phyloP scores from a whole-genome alignment of 768 basidiomycete genomes.

The Russula compacta region DNA sequence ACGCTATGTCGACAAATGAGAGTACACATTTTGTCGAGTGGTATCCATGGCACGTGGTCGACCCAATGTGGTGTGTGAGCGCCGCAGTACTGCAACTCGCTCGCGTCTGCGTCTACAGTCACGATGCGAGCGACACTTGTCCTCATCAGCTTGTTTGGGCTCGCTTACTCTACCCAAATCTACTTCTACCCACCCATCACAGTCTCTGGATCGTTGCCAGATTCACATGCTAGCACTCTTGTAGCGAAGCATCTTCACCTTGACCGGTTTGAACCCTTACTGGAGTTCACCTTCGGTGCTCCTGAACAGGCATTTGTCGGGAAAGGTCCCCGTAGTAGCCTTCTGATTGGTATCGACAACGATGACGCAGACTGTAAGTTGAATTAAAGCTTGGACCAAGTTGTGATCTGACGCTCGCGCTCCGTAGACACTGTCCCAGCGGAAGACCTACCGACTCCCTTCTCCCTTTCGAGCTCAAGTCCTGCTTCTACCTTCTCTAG shows the following conservation, averaged over 20 bases:
- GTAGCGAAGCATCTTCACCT: conserved; percentile 66
- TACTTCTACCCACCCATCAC: conserved; percentile 9
- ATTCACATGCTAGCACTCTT: conserved; percentile 39
- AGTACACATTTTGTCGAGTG: no score
- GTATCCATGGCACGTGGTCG: background rate
- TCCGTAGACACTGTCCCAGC: conserved; percentile 46
- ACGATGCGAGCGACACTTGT: conserved; percentile 13
- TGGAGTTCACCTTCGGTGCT: conserved; percentile 24
- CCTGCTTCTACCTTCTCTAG: conserved; percentile 37
- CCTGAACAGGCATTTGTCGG: conserved; percentile 43
- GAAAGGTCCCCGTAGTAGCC: conserved; percentile 38
- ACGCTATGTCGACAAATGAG: background rate
- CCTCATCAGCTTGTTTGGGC: conserved; percentile 1
- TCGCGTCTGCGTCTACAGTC: background rate
- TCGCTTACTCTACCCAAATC: conserved; percentile 15
- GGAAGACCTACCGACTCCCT: conserved; percentile 38
- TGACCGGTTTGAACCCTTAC: conserved; percentile 49
- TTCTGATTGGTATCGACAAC: conserved; percentile 51
- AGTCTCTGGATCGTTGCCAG: background rate
- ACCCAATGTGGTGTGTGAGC: background rate
- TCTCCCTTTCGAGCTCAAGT: conserved; percentile 31
- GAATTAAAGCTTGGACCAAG: background rate
- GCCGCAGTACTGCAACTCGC: background rate
- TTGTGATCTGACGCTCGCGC: background rate
- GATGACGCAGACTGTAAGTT: conserved; percentile 44